These are phyloP conservation scores for Chalaropsis thielavioides DNA, from an alignment of 2,329 filamentous ascomycete species.

Conservation along the genomic window DNA sequence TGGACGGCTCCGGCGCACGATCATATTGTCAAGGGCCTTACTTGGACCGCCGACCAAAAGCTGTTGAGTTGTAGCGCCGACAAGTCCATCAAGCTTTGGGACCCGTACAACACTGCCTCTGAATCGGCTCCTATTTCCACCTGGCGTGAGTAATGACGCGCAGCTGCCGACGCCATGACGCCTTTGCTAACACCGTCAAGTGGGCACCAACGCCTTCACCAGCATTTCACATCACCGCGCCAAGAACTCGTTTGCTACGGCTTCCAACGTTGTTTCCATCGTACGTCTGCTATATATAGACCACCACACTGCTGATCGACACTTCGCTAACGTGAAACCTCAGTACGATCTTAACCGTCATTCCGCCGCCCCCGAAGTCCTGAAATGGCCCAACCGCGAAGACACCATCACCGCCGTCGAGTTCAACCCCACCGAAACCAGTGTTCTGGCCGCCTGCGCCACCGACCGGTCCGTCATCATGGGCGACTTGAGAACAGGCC, in stretches of 20 bases:
- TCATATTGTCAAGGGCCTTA: constrained; percentile 81
- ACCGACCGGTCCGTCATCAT: constrained; percentile 77
- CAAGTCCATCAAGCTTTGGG: constrained; percentile 76
- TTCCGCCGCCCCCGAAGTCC: constrained; percentile 64
- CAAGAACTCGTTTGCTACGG: constrained; percentile 63
- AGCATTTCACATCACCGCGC: constrained; percentile 70
- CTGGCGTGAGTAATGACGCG: constrained; percentile 34
- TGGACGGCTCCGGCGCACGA: constrained; percentile 77
- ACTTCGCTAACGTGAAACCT: background rate
- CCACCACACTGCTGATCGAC: background rate
- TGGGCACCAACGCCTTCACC: constrained; percentile 71
- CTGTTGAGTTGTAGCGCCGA: constrained; percentile 79
- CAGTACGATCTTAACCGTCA: constrained; percentile 68
- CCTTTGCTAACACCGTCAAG: background rate
- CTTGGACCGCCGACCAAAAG: constrained; percentile 76
- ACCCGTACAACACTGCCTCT: constrained; percentile 62
- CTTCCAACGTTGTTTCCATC: constrained; percentile 65
- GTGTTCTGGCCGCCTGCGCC: constrained; percentile 70
- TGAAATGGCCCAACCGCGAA: constrained; percentile 74
- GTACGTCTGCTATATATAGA: background rate
- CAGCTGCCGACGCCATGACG: background rate
- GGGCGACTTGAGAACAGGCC: constrained; percentile 80
- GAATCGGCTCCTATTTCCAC: constrained; percentile 62
- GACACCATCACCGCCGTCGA: constrained; percentile 81
- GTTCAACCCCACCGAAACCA: constrained; percentile 92